Conservation (phyloP, 179 eudicot genomes). For the Amaranthus tricolor region DNA sequence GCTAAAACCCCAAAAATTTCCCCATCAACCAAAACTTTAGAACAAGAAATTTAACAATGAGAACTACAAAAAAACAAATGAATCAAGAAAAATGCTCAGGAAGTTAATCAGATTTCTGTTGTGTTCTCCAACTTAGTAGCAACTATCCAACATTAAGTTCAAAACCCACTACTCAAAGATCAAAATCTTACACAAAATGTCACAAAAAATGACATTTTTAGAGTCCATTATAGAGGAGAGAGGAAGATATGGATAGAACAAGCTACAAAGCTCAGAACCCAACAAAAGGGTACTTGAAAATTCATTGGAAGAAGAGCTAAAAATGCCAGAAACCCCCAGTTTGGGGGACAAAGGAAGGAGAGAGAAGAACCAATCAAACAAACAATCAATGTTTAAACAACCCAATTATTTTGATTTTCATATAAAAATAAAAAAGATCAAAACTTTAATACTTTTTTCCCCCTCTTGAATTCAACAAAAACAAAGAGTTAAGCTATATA, state of each 20-base stretch:
- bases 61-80: constrained; percentile 9
- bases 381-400: background rate
- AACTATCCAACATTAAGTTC: constrained; percentile 21
- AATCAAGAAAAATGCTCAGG: constrained; percentile 18
- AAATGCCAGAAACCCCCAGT: constrained; percentile 34
- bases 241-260: constrained; percentile 20
- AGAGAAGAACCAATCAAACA: constrained; percentile 27
- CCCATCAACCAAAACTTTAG: constrained; percentile 28
- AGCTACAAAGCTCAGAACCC: constrained; percentile 34
- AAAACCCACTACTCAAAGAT: constrained; percentile 35
- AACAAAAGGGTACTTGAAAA: constrained; percentile 33
- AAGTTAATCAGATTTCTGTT: constrained; percentile 2
- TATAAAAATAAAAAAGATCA: constrained; percentile 24
- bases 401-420: background rate
- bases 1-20: constrained; percentile 14
- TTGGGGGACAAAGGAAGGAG: constrained; percentile 26
- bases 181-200: constrained; percentile 28
- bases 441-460: background rate
- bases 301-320: constrained; percentile 34
- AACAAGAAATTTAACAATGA: constrained; percentile 2
- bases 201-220: constrained; percentile 23
- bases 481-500: background rate
- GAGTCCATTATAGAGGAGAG: constrained; percentile 27
- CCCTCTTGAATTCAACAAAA: constrained; percentile 16
- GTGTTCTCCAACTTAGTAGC: constrained; percentile 14